phyloP scores from a whole-genome alignment of 169 alveolate species.

The Plasmodium inui region DNA sequence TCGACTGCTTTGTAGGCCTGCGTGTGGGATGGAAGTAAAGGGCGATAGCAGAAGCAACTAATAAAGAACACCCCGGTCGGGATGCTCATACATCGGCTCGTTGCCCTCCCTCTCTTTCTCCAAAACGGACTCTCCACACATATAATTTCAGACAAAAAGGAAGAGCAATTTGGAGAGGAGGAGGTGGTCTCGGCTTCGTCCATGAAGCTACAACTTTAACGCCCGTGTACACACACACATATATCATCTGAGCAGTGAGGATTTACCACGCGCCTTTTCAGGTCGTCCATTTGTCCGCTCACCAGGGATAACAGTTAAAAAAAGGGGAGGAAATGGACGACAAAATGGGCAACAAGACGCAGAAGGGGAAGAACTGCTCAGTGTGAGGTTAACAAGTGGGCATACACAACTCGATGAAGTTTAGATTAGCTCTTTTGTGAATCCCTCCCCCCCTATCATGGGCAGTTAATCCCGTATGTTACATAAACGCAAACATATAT shows the following conservation, averaged over 20 bases:
- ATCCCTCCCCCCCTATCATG: background rate
- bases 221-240: background rate
- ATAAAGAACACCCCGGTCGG: background rate
- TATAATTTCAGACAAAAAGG: background rate
- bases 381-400: background rate
- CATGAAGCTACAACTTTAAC: background rate
- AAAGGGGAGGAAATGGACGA: background rate
- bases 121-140: no score
- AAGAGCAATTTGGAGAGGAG: background rate
- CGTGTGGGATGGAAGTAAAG: background rate
- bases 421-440: background rate
- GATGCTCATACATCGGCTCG: background rate
- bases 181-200: background rate
- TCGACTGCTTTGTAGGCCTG: conserved; percentile 89
- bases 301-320: background rate
- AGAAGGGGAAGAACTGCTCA: background rate
- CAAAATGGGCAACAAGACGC: background rate
- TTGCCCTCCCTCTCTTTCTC: background rate
- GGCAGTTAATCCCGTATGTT: background rate
- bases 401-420: background rate
- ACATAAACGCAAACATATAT: background rate
- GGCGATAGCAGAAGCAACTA: background rate
- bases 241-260: background rate
- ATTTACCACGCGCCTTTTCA: conserved; percentile 58
- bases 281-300: conserved; percentile 45